These are phyloP conservation scores for Dillenia suffruticosa DNA, from an alignment of 164 flowering plant genomes.

Conservation along the genomic window DNA sequence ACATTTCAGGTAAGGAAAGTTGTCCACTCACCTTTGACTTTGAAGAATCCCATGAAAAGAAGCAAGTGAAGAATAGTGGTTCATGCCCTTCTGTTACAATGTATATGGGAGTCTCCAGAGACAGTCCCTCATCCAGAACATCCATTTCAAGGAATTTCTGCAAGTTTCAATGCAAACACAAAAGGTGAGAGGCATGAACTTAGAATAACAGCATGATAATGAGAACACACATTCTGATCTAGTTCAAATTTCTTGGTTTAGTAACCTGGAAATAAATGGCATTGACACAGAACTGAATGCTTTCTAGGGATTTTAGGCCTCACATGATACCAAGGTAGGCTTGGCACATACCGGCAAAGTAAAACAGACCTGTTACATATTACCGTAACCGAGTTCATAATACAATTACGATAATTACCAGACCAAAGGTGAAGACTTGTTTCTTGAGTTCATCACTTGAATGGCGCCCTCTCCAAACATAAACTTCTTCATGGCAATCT, in stretches of 20 bases:
- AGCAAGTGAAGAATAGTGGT: constrained; percentile 65
- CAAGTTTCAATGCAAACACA: constrained; percentile 15
- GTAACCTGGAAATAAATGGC: too few relatives aligned
- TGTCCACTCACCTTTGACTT: constrained; percentile 47
- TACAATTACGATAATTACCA: constrained; percentile 28
- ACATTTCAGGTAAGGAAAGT: too few relatives aligned
- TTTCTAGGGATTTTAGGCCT: too few relatives aligned
- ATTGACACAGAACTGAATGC: too few relatives aligned
- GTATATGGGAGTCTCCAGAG: constrained; percentile 52
- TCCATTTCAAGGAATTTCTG: constrained; percentile 67
- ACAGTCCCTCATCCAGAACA: constrained; percentile 38
- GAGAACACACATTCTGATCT: not conserved
- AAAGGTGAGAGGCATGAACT: constrained; percentile 1
- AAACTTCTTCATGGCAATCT: constrained; percentile 60
- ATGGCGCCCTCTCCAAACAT: constrained; percentile 68
- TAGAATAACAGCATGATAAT: not conserved
- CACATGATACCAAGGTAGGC: too few relatives aligned
- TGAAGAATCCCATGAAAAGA: constrained; percentile 60
- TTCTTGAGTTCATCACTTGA: constrained; percentile 41
- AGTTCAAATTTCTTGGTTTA: too few relatives aligned
- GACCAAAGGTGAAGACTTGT: constrained; percentile 42
- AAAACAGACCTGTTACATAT: too few relatives aligned
- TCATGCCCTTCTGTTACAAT: constrained; percentile 62
- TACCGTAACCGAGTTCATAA: not conserved
- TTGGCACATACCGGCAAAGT: too few relatives aligned